phyloP scores from a whole-genome alignment of 2,329 filamentous ascomycete species.

The Microdochium bolleyi region DNA sequence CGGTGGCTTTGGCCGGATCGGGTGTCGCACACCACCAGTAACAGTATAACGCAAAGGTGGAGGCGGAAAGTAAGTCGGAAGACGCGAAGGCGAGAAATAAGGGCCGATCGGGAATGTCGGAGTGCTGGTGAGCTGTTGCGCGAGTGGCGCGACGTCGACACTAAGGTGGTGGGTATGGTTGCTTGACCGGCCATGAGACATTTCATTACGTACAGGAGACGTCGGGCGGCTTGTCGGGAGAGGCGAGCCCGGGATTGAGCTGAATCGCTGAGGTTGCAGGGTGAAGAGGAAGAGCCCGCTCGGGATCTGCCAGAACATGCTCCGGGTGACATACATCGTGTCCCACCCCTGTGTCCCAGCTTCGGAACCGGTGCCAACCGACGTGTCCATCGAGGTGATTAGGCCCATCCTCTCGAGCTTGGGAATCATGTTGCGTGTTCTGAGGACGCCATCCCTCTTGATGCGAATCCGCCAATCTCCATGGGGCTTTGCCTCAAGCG shows the following conservation, averaged over 20 bases:
- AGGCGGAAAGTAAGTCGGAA: constrained; percentile 88
- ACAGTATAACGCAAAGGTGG: constrained; percentile 73
- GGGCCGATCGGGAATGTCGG: constrained; percentile 49
- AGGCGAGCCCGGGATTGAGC: constrained; percentile 40
- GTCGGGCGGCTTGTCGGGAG: constrained; percentile 39
- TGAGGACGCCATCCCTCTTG: constrained; percentile 79
- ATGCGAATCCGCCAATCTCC: constrained; percentile 85
- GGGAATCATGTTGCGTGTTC: constrained; percentile 72
- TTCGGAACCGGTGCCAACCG: constrained; percentile 58
- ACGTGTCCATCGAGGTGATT: constrained; percentile 66
- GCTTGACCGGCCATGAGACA: constrained; percentile 13
- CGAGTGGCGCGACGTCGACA: constrained; percentile 13
- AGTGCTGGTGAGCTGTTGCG: constrained; percentile 11
- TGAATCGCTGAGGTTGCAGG: constrained; percentile 47
- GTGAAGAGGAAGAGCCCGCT: constrained; percentile 83
- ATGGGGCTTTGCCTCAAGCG: constrained; percentile 61
- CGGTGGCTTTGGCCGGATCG: constrained; percentile 78
- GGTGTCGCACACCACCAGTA: constrained; percentile 74
- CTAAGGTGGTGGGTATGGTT: constrained; percentile 11
- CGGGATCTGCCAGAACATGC: constrained; percentile 89
- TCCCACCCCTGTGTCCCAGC: constrained; percentile 61
- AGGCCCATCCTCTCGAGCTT: constrained; percentile 93
- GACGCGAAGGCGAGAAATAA: constrained; percentile 73
- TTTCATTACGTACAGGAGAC: constrained; percentile 36
- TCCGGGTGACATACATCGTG: constrained; percentile 72